Base-by-base conservation (phyloP, 2,329 filamentous ascomycete species). In the Neofusicoccum cordaticola region DNA sequence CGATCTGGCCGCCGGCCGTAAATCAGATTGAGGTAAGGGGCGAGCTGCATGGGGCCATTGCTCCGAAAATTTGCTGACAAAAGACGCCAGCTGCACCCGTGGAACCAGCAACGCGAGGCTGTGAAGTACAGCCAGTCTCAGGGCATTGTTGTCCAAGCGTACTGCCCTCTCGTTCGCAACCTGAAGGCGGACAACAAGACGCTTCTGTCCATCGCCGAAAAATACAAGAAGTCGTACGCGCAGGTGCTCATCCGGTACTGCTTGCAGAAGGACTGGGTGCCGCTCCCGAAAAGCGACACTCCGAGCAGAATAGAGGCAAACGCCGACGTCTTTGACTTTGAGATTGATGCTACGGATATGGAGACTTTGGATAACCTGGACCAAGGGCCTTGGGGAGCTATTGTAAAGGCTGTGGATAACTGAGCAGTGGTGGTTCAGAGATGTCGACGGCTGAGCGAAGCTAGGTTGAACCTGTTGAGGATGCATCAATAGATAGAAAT, bases 201-300 rank as follows among this genome's bases (percentile, higher is more conserved):
- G 12, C 80, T 95, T 37, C 82, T 84, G 66, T 81, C 81, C 13
- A 78, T 96, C 64, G 86, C 88, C 0, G 81, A 88, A 70, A 93
- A 92, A 79, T 86, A 95, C 74, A 82, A 82, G 68, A 93, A 90
- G 79, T 86, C 86, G 7, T 86, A 89, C 66, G 89, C 90, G 9
- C 93, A 96, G 81, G 80, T 96, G 9, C 77, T 97, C 71, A 79
- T 96, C 57, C 84, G 92, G 67, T 97, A 92, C 84, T 90, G 90
- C 69, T 76, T 96, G 77, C 90, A 96, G 77, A 93, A 91, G 78
- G 89, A 74, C 19, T 77, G 71, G 61, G 73, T 77, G 12, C 72
- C 77, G 2, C 70, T 79, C 2, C 77, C 77, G 0, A 79, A 78
- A 68, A 78, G 75, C 65, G 77, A 78, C 58, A 76, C 72, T 0